These are phyloP conservation scores for Madurella fahalii DNA, from an alignment of 2,329 filamentous ascomycete genomes.

Conservation along the genomic window DNA sequence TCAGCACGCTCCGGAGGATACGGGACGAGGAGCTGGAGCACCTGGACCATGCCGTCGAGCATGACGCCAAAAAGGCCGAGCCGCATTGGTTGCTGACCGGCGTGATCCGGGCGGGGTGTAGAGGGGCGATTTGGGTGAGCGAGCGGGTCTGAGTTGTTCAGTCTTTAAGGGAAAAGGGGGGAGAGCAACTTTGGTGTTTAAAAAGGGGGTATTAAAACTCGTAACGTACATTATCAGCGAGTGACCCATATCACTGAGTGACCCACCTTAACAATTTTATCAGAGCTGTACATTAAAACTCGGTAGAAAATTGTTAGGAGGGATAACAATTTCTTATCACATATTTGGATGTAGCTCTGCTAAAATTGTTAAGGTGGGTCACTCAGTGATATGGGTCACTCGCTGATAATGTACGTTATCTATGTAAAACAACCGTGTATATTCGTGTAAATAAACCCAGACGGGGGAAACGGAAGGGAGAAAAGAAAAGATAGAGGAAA, in stretches of 20 bases:
- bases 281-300: no score
- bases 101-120: conserved; percentile 83
- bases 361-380: no score
- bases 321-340: no score
- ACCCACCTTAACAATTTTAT: no score
- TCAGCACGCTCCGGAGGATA: conserved; percentile 73
- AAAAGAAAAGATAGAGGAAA: not conserved
- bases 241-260: no score
- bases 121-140: conserved; percentile 88
- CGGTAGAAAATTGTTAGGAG: no score
- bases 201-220: conserved; percentile 1
- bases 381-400: no score
- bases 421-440: conserved; percentile 6
- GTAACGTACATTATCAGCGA: not conserved
- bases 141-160: conserved; percentile 50
- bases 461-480: not conserved
- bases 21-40: conserved; percentile 96
- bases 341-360: no score
- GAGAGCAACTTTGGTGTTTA: not conserved
- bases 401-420: not conserved
- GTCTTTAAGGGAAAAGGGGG: not conserved
- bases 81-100: conserved; percentile 87
- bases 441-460: not conserved
- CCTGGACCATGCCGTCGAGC: conserved; percentile 87
- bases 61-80: conserved; percentile 84